These are phyloP conservation scores for Boletus vinaceobasis DNA, from an alignment of 768 basidiomycete genomes.

Conservation along the genomic window DNA sequence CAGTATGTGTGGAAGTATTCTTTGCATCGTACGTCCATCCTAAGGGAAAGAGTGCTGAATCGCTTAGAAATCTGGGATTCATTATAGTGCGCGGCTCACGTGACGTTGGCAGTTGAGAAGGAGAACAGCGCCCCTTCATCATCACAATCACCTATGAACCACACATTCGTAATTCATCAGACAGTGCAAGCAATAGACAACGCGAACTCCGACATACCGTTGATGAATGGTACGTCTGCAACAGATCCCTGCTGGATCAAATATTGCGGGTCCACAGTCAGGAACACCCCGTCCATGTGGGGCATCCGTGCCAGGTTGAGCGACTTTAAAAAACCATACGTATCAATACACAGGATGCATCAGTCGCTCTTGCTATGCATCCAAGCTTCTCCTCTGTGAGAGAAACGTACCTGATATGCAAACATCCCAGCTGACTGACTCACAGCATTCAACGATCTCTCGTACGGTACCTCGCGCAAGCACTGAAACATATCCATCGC, in stretches of 20 bases:
- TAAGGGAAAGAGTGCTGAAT: background rate
- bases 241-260: conserved; percentile 35
- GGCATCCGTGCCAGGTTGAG: conserved; percentile 36
- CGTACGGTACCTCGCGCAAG: conserved; percentile 31
- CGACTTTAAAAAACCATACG: conserved; percentile 5
- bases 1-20: conserved; percentile 31
- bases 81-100: conserved; percentile 30
- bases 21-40: conserved; percentile 25
- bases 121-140: conserved; percentile 47
- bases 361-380: background rate
- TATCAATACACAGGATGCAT: background rate
- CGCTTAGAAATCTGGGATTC: too few species aligned
- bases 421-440: conserved; percentile 31
- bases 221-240: conserved; percentile 19
- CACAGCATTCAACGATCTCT: conserved; percentile 30
- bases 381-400: background rate
- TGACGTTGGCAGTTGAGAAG: conserved; percentile 45
- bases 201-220: background rate
- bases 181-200: background rate
- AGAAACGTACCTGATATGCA: conserved; percentile 28
- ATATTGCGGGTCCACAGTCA: conserved; percentile 30
- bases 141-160: conserved; percentile 33
- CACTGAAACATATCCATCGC: conserved; percentile 32
- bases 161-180: background rate
- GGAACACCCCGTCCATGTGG: conserved; percentile 38